A percentile compares a stretch with the other conserved stretches of the same genome.
phyloP scores from a whole-genome alignment of 176 grass and related monocot species.

The Ampelocalamus luodianensis region DNA sequence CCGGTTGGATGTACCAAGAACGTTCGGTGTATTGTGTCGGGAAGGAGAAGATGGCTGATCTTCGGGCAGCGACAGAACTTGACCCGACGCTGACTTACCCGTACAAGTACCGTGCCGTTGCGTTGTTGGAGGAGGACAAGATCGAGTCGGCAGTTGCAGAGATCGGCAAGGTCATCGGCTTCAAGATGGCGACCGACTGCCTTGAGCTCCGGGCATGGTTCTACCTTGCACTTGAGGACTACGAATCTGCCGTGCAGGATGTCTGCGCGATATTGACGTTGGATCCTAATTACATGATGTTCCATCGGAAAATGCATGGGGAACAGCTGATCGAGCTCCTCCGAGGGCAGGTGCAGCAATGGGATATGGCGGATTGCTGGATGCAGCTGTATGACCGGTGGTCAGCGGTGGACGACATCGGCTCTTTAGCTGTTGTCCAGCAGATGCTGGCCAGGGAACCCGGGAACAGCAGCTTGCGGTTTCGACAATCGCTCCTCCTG shows the following conservation, averaged over 20 bases:
- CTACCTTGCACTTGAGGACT: constrained; percentile 67
- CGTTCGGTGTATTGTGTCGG: constrained; percentile 74
- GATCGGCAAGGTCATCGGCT: constrained; percentile 77
- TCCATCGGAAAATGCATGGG: constrained; percentile 84
- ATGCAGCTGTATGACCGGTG: constrained; percentile 95
- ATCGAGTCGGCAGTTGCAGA: constrained; percentile 66
- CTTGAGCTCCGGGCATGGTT: constrained; percentile 94
- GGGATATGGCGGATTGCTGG: constrained; percentile 99
- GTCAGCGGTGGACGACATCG: constrained; percentile 91
- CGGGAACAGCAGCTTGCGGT: constrained; percentile 85
- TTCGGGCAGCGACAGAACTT: constrained; percentile 62
- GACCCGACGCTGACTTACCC: constrained; percentile 83
- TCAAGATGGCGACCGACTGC: constrained; percentile 78
- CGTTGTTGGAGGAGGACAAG: constrained; percentile 77
- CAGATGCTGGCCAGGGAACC: constrained; percentile 90
- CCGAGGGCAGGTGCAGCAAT: constrained; percentile 64
- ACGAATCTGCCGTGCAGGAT: constrained; percentile 73
- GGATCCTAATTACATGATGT: constrained; percentile 83
- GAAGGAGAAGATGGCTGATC: constrained; percentile 80
- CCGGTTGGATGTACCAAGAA: constrained; percentile 95
- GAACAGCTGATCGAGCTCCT: constrained; percentile 85
- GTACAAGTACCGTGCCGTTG: constrained; percentile 80
- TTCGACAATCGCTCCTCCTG: constrained; percentile 89
- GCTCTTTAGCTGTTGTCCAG: constrained; percentile 88
- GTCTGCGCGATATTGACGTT: constrained; percentile 74